Conservation (phyloP, 352 stramenopile genomes). For the Phytopythium boreale region DNA sequence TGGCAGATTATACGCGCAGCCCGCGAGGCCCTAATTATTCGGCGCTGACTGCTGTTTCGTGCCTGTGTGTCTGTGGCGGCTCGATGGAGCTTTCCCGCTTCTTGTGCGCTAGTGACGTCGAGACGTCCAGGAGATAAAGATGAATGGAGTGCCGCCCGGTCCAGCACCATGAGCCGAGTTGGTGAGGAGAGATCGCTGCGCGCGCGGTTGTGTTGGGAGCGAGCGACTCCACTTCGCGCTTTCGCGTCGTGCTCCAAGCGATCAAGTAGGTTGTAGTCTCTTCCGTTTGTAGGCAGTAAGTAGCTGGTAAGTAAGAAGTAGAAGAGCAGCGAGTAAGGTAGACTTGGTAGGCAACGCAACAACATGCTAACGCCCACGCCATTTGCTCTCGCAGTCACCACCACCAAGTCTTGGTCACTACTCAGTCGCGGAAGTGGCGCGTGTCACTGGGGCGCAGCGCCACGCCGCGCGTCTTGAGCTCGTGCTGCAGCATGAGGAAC, state of each 20-base stretch:
- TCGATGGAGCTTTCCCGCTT: no score
- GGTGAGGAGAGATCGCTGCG: not conserved
- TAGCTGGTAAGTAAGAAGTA: not conserved
- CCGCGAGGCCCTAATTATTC: slow-evolving; percentile 12
- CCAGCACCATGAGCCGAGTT: not conserved
- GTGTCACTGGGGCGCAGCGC: slow-evolving; percentile 51
- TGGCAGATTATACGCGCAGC: not conserved
- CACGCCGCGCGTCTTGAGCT: slow-evolving; percentile 39
- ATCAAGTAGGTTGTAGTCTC: not conserved
- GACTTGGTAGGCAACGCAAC: no score
- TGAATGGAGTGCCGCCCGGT: not conserved
- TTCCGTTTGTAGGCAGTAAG: not conserved
- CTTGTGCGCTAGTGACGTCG: not conserved
- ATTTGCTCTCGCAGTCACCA: not conserved
- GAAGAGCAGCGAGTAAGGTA: not conserved
- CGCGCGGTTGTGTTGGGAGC: not conserved
- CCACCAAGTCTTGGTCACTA: not conserved
- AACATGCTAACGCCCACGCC: slow-evolving; percentile 9
- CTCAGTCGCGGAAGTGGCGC: slow-evolving; percentile 63
- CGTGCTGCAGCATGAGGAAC: slow-evolving; percentile 59
- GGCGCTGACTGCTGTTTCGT: not conserved
- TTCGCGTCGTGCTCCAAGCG: not conserved
- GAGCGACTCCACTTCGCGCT: no score
- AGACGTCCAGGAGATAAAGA: not conserved
- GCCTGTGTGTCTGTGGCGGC: no score